These are phyloP conservation scores for Chytriomyces sp. DNA, from an alignment of 192 early-diverging fungal genomes.

Conservation along the genomic window DNA sequence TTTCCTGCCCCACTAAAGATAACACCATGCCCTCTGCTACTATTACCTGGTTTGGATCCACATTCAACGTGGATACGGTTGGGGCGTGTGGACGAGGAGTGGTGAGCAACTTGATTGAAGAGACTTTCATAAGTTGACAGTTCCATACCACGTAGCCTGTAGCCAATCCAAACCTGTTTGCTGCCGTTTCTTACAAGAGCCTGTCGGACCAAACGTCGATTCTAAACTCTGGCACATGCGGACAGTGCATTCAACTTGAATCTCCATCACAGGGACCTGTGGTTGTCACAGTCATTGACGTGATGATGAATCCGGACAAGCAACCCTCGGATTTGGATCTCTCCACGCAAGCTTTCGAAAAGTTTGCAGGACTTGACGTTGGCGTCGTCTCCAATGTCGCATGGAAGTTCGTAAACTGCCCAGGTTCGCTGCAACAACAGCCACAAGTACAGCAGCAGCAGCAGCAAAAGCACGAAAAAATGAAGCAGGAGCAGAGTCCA, in stretches of 20 bases:
- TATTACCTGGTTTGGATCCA: too few relatives aligned
- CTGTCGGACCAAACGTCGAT: not conserved
- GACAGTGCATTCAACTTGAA: not conserved
- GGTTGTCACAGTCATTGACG: not conserved
- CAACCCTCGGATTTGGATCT: not conserved
- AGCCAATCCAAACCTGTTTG: not conserved
- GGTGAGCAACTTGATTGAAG: too few relatives aligned
- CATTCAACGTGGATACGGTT: too few relatives aligned
- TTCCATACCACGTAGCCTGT: not conserved
- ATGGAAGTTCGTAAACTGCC: not conserved
- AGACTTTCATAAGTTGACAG: too few relatives aligned
- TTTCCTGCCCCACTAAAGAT: too few relatives aligned
- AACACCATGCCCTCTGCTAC: too few relatives aligned
- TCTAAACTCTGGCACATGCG: not conserved
- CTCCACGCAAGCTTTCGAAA: not conserved
- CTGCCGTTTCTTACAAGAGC: not conserved
- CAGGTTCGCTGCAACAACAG: too few relatives aligned
- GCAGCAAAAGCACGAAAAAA: too few relatives aligned
- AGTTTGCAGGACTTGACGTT: not conserved
- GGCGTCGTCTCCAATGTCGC: not conserved
- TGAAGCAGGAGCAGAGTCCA: too few relatives aligned
- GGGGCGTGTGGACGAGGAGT: too few relatives aligned
- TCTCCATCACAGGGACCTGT: not conserved
- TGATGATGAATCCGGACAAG: not conserved
- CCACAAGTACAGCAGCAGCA: too few relatives aligned